These are phyloP conservation scores for Rhizophagus clarus DNA, from an alignment of 192 early-diverging fungal genomes.

Conservation along the genomic window DNA sequence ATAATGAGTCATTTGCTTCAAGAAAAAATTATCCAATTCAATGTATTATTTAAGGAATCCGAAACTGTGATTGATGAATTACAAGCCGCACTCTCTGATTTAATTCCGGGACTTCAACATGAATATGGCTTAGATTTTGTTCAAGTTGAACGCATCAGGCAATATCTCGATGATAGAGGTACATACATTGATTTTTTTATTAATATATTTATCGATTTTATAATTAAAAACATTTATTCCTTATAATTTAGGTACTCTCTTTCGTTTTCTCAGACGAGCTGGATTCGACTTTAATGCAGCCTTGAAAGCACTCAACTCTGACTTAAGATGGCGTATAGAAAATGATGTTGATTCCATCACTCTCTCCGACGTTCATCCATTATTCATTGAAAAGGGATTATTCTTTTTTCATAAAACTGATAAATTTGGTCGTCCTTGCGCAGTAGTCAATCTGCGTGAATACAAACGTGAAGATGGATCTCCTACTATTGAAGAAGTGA, in stretches of 20 bases:
- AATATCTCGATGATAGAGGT: slow-evolving; percentile 28
- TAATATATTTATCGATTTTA: neutral
- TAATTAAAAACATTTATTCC: neutral
- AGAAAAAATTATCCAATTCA: slow-evolving; percentile 22
- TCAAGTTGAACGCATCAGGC: slow-evolving; percentile 32
- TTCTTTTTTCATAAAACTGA: slow-evolving; percentile 47
- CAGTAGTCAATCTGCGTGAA: slow-evolving; percentile 40
- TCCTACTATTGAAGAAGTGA: slow-evolving; percentile 30
- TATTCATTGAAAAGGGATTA: slow-evolving; percentile 37
- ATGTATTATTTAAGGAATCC: slow-evolving; percentile 20
- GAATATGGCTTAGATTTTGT: slow-evolving; percentile 14
- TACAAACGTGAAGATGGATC: slow-evolving; percentile 17
- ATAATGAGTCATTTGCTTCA: slow-evolving; percentile 23
- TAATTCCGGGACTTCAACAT: slow-evolving; percentile 10
- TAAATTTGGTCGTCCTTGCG: slow-evolving; percentile 40
- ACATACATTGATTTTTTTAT: neutral
- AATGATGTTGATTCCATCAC: slow-evolving; percentile 30
- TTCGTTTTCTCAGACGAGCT: slow-evolving; percentile 41
- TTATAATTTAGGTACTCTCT: slow-evolving; percentile 43
- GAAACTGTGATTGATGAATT: slow-evolving; percentile 26
- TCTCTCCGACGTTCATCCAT: slow-evolving; percentile 27
- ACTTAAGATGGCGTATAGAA: slow-evolving; percentile 44
- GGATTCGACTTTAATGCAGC: slow-evolving; percentile 33
- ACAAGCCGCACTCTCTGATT: neutral
- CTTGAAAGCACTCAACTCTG: slow-evolving; percentile 28